Percentiles rank a stretch among this genome's conserved stretches.
phyloP scores from a whole-genome alignment of 2,329 filamentous ascomycete species.

The Penicillium janthinellum region DNA sequence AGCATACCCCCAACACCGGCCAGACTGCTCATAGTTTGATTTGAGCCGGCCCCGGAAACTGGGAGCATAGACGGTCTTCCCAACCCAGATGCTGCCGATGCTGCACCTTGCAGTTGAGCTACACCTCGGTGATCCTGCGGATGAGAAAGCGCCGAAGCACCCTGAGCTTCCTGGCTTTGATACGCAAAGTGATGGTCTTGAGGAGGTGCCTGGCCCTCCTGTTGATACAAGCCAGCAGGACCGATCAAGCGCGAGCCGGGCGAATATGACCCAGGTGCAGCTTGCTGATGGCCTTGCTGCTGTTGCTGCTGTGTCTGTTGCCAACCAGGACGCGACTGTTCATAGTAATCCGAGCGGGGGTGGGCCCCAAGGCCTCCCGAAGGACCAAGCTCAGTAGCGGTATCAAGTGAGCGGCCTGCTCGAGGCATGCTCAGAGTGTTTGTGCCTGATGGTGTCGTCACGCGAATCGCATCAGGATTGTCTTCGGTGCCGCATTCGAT shows the following conservation, averaged over 20 bases:
- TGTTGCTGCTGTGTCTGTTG: slow-evolving; percentile 30
- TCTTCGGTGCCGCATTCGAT: slow-evolving; percentile 95
- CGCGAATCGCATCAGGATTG: slow-evolving; percentile 92
- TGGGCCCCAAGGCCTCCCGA: slow-evolving; percentile 35
- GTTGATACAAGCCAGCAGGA: slow-evolving; percentile 38
- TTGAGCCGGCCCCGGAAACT: slow-evolving; percentile 47
- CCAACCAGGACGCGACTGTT: slow-evolving; percentile 44
- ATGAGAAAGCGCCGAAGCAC: slow-evolving; percentile 53
- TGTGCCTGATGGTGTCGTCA: slow-evolving; percentile 97
- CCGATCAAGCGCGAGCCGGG: slow-evolving; percentile 43
- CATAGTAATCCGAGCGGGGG: slow-evolving; percentile 43
- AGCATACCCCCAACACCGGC: slow-evolving; percentile 65
- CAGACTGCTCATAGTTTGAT: slow-evolving; percentile 58
- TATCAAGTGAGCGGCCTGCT: slow-evolving; percentile 40
- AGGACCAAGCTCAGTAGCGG: slow-evolving; percentile 35
- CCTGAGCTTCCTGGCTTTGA: slow-evolving; percentile 49
- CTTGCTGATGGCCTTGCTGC: slow-evolving; percentile 36
- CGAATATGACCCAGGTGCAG: slow-evolving; percentile 43
- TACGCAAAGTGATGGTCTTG: slow-evolving; percentile 50
- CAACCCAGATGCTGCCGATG: slow-evolving; percentile 58
- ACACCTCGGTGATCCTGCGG: slow-evolving; percentile 68
- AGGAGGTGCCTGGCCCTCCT: slow-evolving; percentile 39
- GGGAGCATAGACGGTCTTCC: slow-evolving; percentile 54
- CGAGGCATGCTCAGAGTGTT: slow-evolving; percentile 79
- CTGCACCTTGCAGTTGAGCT: slow-evolving; percentile 66